Evolutionary conservation across 2,329 filamentous ascomycete species (phyloP).

Genomic region (Camptophora hylomeconis): DNA sequence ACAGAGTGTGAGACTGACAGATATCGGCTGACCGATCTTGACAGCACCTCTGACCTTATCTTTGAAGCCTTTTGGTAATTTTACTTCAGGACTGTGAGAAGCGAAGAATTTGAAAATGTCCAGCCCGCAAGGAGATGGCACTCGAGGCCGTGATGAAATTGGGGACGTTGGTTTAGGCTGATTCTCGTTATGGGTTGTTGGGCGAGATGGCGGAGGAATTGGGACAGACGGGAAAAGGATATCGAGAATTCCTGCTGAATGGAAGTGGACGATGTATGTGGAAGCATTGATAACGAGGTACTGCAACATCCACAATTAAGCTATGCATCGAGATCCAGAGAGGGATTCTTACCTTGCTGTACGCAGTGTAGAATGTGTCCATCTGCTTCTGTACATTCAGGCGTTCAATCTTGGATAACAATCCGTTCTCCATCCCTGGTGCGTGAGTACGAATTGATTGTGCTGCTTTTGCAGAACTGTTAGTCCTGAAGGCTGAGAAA

Average conservation of each 20-base stretch:
- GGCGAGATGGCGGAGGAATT: constrained; percentile 2
- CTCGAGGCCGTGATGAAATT: too few species aligned
- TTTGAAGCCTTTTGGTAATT: constrained; percentile 33
- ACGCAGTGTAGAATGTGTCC: constrained; percentile 30
- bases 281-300: constrained; percentile 27
- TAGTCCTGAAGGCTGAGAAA: constrained; percentile 24
- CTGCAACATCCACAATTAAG: constrained; percentile 16
- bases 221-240: constrained; percentile 28
- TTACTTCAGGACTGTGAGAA: constrained; percentile 29
- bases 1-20: constrained; percentile 19
- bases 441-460: too few species aligned
- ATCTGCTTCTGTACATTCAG: constrained; percentile 26
- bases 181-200: constrained; percentile 14
- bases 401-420: constrained; percentile 25
- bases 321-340: not conserved
- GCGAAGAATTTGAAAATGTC: constrained; percentile 45
- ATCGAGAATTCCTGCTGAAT: constrained; percentile 35
- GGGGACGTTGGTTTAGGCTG: constrained; percentile 23
- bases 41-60: constrained; percentile 28
- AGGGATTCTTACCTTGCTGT: constrained; percentile 26
- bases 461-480: constrained; percentile 4
- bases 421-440: constrained; percentile 29
- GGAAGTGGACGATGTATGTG: constrained; percentile 32
- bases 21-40: constrained; percentile 20
- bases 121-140: too few species aligned